Evolutionary conservation across 208 protist species (phyloP).

Genomic region (Crithidia sp.): DNA sequence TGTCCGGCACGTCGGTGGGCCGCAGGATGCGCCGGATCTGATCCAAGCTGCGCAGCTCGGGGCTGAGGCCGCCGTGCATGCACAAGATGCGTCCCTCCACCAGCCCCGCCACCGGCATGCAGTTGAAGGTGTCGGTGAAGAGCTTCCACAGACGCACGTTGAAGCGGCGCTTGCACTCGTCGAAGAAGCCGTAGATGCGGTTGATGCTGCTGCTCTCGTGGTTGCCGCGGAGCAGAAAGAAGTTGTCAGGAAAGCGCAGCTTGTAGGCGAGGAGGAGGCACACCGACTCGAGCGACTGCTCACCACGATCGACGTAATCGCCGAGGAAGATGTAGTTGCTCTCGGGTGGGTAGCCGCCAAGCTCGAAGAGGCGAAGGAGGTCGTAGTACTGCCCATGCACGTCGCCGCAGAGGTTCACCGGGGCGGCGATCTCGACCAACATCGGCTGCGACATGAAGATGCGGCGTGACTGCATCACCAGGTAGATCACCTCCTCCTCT

Average conservation of each 20-base stretch:
- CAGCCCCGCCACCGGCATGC: conserved; percentile 82
- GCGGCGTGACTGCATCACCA: conserved; percentile 79
- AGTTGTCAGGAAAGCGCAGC: conserved; percentile 77
- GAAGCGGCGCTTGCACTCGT: conserved; percentile 96
- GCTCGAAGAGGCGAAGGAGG: conserved; percentile 80
- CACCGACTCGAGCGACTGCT: conserved; percentile 74
- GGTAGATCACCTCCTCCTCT: conserved; percentile 75
- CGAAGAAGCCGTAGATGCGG: conserved; percentile 90
- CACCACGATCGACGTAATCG: conserved; percentile 97
- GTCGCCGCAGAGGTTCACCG: conserved; percentile 88
- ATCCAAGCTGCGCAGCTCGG: conserved; percentile 57
- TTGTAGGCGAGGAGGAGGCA: conserved; percentile 85
- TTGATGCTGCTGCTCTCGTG: conserved; percentile 86
- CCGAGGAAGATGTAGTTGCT: conserved; percentile 96
- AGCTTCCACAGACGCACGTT: conserved; percentile 83
- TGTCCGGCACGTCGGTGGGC: conserved; percentile 49
- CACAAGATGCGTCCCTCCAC: conserved; percentile 75
- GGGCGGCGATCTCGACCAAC: conserved; percentile 82
- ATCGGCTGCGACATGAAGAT: conserved; percentile 92
- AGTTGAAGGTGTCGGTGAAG: conserved; percentile 90
- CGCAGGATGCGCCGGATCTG: conserved; percentile 64
- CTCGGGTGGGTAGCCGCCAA: conserved; percentile 45
- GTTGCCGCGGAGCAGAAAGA: conserved; percentile 92
- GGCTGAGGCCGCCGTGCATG: conserved; percentile 87
- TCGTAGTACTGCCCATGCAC: conserved; percentile 89